Base-by-base conservation (phyloP, 352 stramenopile genomes). In the Lagenidium sp. region DNA sequence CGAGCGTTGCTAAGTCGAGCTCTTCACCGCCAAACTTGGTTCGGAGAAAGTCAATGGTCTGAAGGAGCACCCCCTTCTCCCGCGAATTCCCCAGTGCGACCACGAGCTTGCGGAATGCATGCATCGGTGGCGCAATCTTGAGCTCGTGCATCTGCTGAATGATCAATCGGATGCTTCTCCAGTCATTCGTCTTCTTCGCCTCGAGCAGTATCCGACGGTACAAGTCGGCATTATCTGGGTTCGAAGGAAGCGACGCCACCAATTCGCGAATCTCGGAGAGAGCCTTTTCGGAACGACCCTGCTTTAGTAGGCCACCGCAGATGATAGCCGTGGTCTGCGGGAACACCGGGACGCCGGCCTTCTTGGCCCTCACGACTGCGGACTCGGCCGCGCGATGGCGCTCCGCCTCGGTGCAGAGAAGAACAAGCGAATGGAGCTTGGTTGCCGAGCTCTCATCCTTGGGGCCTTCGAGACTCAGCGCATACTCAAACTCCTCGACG, bases 101-200 rank as follows among this genome's bases (percentile, higher is more conserved):
- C 59, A 89, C 68, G 16, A 89, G 57, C 34, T 79, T 57, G 39
- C 66, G 73, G 43, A 85, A 81, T 3, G 62, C 63, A 16, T 68
- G 73, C 10, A 83, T 34, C 19, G 69, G 57, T 2, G 75, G 73
- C 4, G 60, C 29, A 16, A 85, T 44, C 13, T 60, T 42, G 20
- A 81, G 46, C 29, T 66, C 38, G 43, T 85, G 64, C 76, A 89
- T 85, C 42, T 85, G 70, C 28, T 74, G 57, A 35, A 89, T 69
- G 7, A 56, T 59, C 24, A 60, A 51, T 24, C 82, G 69, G 1
- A 68, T 65, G 31, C 47, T 66, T 18, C 70, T 60, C 70, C 71
- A 86, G 60, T 89, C 73, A n/a, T 65, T 53, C 36, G 77, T 63
- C 4, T 47, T 23, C 32, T 86, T 83, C 25, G 85, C 57, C 16